These are phyloP conservation scores for Breviolum minutum DNA, from an alignment of 73 alveolate species.

Conservation along the genomic window DNA sequence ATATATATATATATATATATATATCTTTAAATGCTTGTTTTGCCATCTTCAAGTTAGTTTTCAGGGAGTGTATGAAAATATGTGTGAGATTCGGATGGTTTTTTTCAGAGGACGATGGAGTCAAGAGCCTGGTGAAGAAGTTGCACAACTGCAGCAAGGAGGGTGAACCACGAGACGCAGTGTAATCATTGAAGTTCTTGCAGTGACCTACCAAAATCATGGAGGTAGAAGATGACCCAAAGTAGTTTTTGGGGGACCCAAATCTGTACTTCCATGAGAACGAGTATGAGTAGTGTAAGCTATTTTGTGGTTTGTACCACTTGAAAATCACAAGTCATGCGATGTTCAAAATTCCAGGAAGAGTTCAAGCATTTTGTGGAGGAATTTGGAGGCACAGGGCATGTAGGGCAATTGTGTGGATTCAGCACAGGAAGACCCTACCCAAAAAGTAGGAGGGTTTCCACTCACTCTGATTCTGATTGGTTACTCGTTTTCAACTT, in stretches of 20 bases:
- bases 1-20: too few relatives aligned
- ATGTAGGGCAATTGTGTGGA: background rate
- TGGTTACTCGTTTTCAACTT: too few relatives aligned
- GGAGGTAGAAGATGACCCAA: too few relatives aligned
- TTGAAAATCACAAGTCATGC: background rate
- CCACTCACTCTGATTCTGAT: too few relatives aligned
- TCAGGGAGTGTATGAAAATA: background rate
- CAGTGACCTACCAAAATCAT: background rate
- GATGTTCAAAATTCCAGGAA: background rate
- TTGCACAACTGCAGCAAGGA: constrained; percentile 20
- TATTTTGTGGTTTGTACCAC: background rate
- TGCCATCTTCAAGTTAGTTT: too few relatives aligned
- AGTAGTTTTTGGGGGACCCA: too few relatives aligned
- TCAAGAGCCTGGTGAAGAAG: constrained; percentile 56
- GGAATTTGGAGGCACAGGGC: constrained; percentile 57
- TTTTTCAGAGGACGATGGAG: constrained; percentile 40
- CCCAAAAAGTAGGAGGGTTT: too few relatives aligned
- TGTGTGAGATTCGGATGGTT: background rate
- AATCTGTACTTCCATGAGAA: too few relatives aligned
- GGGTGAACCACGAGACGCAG: background rate
- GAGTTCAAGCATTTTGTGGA: constrained; percentile 92
- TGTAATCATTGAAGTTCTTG: background rate
- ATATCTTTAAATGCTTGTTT: too few relatives aligned
- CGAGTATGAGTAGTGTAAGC: too few relatives aligned
- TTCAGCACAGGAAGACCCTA: background rate